phyloP scores from a whole-genome alignment of 352 stramenopile genomes.

The Aphanomyces cochlioides region DNA sequence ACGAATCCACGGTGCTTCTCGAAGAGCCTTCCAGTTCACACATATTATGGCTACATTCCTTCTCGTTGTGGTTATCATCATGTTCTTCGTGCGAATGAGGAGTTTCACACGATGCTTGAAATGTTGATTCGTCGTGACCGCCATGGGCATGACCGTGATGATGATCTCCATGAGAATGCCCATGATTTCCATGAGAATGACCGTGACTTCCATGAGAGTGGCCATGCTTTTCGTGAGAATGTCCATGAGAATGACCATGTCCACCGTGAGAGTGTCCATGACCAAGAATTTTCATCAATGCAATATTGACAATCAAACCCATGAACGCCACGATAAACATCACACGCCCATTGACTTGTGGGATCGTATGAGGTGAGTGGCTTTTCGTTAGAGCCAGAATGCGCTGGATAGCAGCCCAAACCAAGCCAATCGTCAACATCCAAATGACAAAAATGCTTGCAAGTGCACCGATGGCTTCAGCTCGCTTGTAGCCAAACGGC shows the following conservation, averaged over 20 bases:
- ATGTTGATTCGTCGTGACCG: background rate
- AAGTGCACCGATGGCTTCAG: constrained; percentile 94
- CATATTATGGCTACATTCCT: constrained; percentile 34
- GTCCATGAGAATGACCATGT: constrained; percentile 48
- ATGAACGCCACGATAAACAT: constrained; percentile 94
- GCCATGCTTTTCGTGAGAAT: constrained; percentile 43
- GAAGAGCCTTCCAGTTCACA: background rate
- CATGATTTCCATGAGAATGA: constrained; percentile 43
- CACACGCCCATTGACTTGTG: constrained; percentile 86
- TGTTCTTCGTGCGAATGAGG: constrained; percentile 32
- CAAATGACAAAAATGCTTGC: constrained; percentile 93
- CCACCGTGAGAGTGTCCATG: constrained; percentile 56
- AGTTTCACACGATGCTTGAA: constrained; percentile 32
- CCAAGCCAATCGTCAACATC: constrained; percentile 88
- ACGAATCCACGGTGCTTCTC: background rate
- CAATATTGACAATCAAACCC: constrained; percentile 93
- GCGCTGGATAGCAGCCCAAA: constrained; percentile 87
- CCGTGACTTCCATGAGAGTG: constrained; percentile 50
- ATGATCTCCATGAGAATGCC: constrained; percentile 34
- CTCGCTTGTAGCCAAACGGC: constrained; percentile 95
- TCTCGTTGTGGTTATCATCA: constrained; percentile 34
- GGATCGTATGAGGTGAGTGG: constrained; percentile 35
- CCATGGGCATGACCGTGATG: constrained; percentile 33
- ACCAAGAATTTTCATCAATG: constrained; percentile 90
- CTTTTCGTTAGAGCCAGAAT: constrained; percentile 48